Percentiles rank a stretch among this genome's conserved stretches.
Conservation (phyloP, 2,329 filamentous ascomycete species). For the Alternaria sp. region DNA sequence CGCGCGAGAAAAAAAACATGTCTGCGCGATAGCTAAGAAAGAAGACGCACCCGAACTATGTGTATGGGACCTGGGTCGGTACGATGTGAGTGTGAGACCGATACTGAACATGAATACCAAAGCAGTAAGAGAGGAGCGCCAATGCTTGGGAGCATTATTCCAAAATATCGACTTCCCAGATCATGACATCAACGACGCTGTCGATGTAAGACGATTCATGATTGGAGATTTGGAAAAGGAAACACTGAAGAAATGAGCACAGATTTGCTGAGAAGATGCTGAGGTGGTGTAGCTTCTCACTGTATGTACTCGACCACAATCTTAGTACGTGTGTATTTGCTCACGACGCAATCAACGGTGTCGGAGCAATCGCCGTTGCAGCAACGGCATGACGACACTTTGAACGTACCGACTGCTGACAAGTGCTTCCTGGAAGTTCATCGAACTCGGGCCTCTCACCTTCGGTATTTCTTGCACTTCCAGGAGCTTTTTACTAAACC, state of each 20-base stretch:
- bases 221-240: neutral
- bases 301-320: neutral
- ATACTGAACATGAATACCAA: constrained; percentile 5
- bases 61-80: neutral
- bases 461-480: neutral
- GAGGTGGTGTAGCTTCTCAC: neutral
- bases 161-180: neutral
- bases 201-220: neutral
- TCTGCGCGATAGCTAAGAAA: neutral
- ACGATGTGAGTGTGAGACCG: constrained; percentile 1
- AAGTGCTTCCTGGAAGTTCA: neutral
- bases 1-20: neutral
- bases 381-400: neutral
- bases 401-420: neutral
- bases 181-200: neutral
- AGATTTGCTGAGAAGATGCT: neutral
- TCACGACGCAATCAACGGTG: neutral
- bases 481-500: neutral
- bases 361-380: neutral
- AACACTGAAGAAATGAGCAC: neutral
- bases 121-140: neutral
- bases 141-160: neutral
- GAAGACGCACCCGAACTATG: neutral
- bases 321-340: neutral
- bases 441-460: neutral